These are phyloP conservation scores for Amanita fuliginea DNA, from an alignment of 768 basidiomycete species.

Conservation along the genomic window DNA sequence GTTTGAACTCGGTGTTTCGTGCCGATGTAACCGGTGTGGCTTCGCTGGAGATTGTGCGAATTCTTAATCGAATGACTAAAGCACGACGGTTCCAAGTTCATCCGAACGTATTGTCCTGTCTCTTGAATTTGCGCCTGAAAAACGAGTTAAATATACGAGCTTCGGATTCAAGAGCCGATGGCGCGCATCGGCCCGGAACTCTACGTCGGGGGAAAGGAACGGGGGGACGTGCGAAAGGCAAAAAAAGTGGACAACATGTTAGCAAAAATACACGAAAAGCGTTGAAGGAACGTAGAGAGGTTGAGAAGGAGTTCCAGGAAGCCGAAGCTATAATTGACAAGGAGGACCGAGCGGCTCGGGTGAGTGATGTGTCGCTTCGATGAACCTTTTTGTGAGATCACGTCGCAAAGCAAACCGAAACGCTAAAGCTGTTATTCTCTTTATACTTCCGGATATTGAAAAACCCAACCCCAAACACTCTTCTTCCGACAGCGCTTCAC, in stretches of 20 bases:
- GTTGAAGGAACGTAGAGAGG: conserved; percentile 80
- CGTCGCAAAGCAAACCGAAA: conserved; percentile 82
- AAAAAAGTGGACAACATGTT: conserved; percentile 55
- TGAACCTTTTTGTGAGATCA: conserved; percentile 1
- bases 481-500: conserved; percentile 80
- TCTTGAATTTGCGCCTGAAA: conserved; percentile 78
- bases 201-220: conserved; percentile 31
- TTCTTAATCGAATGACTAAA: conserved; percentile 93
- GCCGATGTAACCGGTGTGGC: conserved; percentile 70
- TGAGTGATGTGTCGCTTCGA: conserved; percentile 28
- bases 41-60: conserved; percentile 82
- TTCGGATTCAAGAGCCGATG: conserved; percentile 59
- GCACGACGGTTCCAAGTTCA: conserved; percentile 85
- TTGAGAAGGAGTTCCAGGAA: conserved; percentile 86
- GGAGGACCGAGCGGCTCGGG: conserved; percentile 76
- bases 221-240: conserved; percentile 39
- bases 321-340: conserved; percentile 91
- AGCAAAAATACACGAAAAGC: conserved; percentile 89
- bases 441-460: conserved; percentile 96
- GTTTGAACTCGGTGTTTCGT: conserved; percentile 74
- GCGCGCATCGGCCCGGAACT: conserved; percentile 26
- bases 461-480: conserved; percentile 61
- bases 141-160: conserved; percentile 76
- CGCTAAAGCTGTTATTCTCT: conserved; percentile 92
- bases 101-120: conserved; percentile 77